These are phyloP conservation scores for Talaromyces sp. DNA, from an alignment of 2,329 filamentous ascomycete genomes.

Conservation along the genomic window DNA sequence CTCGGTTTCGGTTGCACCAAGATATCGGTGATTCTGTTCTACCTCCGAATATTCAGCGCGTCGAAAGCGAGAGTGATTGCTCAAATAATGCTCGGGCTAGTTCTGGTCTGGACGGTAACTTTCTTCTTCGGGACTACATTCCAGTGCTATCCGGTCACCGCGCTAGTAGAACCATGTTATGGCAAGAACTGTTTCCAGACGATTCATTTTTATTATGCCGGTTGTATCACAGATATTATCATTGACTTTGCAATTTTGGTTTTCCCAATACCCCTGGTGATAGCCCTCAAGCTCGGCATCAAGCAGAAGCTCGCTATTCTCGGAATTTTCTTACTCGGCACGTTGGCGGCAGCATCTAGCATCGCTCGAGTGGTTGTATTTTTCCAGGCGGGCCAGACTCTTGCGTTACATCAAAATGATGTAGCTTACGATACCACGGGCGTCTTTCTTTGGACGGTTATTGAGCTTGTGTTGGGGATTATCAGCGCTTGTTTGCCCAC, in stretches of 20 bases:
- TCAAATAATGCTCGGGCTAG: background rate
- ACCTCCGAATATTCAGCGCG: background rate
- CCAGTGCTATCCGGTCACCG: background rate
- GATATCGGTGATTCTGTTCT: background rate
- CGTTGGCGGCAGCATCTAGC: background rate
- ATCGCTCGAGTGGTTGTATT: background rate
- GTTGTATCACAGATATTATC: background rate
- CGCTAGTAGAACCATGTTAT: background rate
- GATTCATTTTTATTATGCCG: background rate
- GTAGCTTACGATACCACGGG: background rate
- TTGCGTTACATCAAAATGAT: background rate
- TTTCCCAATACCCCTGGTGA: background rate
- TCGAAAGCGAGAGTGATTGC: background rate
- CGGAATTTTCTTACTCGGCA: background rate
- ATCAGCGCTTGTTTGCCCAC: slow-evolving; percentile 3
- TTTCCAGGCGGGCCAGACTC: background rate
- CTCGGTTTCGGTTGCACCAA: too few species aligned
- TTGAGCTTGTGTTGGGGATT: background rate
- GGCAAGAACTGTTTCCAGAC: background rate
- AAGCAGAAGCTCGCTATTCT: background rate
- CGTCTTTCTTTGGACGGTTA: background rate
- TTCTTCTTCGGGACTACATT: background rate
- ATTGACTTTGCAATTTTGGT: background rate
- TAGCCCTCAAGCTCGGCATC: background rate
- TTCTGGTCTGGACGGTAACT: background rate